Base-by-base conservation (phyloP, 2,329 filamentous ascomycete species). In the Periconia digitata region DNA sequence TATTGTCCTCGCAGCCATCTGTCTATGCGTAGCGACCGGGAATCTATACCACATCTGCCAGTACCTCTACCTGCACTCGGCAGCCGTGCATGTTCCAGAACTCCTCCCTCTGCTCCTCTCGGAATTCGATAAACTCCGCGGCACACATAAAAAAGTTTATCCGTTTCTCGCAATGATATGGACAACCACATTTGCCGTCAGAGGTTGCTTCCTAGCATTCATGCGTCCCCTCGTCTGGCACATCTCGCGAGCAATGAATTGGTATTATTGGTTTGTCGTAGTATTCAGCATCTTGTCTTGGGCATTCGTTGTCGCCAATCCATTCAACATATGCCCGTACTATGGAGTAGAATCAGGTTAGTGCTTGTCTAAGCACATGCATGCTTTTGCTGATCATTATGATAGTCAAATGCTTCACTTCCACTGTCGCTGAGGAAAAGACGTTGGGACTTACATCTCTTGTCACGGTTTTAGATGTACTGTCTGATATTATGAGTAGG, bases 211-310 rank as follows among this genome's bases (percentile, higher is more conserved):
- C 44, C 40, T 51, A 8, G 35, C 40, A 20, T 51, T 47, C 44
- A 42, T 51, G n/a, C 13, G 27, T 12, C 40, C 48, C 13, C 35
- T 51, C 17, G 45, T 58, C 39, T 39, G 50, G 15, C 51, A 47
- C 15, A 41, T 53, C 29, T 20, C 38, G 17, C 29, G 36, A 23
- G n/a, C 21, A 8, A 23, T 59, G 18, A 42, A 34, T 5, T 22
- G 40, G 8, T 58, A 46, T 37, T 59, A 43, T 38, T 54, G 50
- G 44, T 20, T 47, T 5, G 32, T 40, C 2, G 44, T 56, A 10
- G 36, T 32, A 2, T 43, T 56, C 20, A 39, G 35, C 10, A 16
- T 37, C 13, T n/a, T 51, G 18, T 27, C 44, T 8, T 51, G 40
- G 38, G 34, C 27, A 13, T 38, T 39, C 24, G 37, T 16, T 36